Base-by-base conservation (phyloP, 2,329 filamentous ascomycete genomes). In the Fusarium gaditjirri region DNA sequence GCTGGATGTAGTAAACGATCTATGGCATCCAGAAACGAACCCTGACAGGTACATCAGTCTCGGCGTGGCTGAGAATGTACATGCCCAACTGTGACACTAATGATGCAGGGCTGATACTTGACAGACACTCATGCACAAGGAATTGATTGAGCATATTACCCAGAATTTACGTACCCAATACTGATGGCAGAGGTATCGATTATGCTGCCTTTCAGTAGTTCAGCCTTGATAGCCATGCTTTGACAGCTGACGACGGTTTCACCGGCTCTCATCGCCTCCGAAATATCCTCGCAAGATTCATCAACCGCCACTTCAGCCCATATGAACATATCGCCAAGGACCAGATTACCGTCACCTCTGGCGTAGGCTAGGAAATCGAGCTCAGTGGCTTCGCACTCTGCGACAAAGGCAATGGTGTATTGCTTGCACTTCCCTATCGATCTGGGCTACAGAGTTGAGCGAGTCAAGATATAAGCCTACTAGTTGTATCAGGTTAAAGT, bases 401-500 rank as follows among this genome's bases (percentile, higher is more conserved):
- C 8, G 46, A 41, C 1, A 29, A 35, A 13, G 33, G 19, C 0
- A 21, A 61, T 1, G 43, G 36, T 3, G 29, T 50, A 1, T 61
- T 63, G 17, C 56, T 63, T 4, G 36, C 42, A 63, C 3, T 61
- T 42, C 4, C 43, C 36, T 0, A 50, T 61, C 1, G 56, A 63
- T 17, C 39, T 63, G 4, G 56, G 60, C 8, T 50, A 61, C 3
- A 38, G 60, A 8, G 43, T 39, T 0, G 21, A 61, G 60, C 42
- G 16, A 57, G 38, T 31, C 5, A 2, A 13, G 3, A 8, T 7
- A 3, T 10, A 31, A 11, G 0, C 8, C 16, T 10, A 8, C 8
- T 52, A 4, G 1, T 1, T 16, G 5, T 13, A 31, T 5, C 2
- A 9, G 2, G 14, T 2, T 5, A 5, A 21, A 10, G 0, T 6